A percentile compares a stretch with the other conserved stretches of the same genome.
Conservation (phyloP, 805 yeast genomes). For the Jamesozyma hellenica region DNA sequence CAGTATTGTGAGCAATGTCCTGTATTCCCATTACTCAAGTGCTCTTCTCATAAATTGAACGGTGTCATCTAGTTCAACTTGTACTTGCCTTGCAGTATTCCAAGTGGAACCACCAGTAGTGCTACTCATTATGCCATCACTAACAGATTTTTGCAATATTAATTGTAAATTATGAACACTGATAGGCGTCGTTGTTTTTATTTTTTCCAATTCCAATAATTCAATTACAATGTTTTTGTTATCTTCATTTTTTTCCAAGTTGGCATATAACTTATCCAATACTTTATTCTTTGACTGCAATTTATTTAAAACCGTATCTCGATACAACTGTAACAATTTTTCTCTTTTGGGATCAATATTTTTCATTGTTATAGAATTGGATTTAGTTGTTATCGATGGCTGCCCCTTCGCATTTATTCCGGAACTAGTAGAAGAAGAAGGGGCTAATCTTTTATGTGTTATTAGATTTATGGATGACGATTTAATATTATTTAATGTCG, state of each 20-base stretch:
- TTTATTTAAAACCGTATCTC: slow-evolving; percentile 28
- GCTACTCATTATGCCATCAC: slow-evolving; percentile 23
- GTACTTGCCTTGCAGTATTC: slow-evolving; percentile 22
- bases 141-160: slow-evolving; percentile 23
- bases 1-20: no score
- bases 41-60: slow-evolving; percentile 30
- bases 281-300: slow-evolving; percentile 20
- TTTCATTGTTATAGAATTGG: slow-evolving; percentile 2
- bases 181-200: slow-evolving; percentile 20
- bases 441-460: slow-evolving; percentile 1
- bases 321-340: slow-evolving; percentile 22
- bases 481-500: not conserved
- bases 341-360: slow-evolving; percentile 23
- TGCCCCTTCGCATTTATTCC: not conserved
- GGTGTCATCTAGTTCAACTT: slow-evolving; percentile 26
- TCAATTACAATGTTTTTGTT: slow-evolving; percentile 7
- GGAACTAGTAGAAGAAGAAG: slow-evolving; percentile 1
- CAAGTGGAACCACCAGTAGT: slow-evolving; percentile 17
- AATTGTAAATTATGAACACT: slow-evolving; percentile 27
- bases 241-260: slow-evolving; percentile 3
- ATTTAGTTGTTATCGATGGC: not conserved
- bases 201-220: slow-evolving; percentile 12
- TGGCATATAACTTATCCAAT: slow-evolving; percentile 15
- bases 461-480: not conserved
- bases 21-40: slow-evolving; percentile 20